Percentiles rank a stretch among this genome's conserved stretches.
Conservation (phyloP, 1,284 basidiomycete species). For the Apiotrichum gamsii region DNA sequence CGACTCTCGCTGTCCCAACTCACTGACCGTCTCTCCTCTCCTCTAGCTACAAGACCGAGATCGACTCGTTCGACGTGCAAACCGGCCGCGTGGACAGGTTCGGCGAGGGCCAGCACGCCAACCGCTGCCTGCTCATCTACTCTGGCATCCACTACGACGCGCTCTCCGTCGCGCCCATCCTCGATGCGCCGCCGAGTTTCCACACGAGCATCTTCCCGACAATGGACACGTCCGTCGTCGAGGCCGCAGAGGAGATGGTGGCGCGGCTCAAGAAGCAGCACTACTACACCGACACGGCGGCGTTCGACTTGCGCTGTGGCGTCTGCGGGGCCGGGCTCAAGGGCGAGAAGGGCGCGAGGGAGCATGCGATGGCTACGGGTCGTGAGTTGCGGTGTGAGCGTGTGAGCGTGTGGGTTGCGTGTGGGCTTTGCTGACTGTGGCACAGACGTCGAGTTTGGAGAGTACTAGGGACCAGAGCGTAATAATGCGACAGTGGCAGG, state of each 20-base stretch:
- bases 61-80: constrained; percentile 82
- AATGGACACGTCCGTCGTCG: constrained; percentile 55
- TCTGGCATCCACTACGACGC: constrained; percentile 94
- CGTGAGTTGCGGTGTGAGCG: constrained; percentile 52
- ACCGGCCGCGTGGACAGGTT: constrained; percentile 84
- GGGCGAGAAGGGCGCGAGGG: constrained; percentile 84
- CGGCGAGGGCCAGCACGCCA: constrained; percentile 53
- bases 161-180: constrained; percentile 68
- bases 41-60: constrained; percentile 72
- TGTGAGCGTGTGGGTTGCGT: not conserved
- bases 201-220: constrained; percentile 78
- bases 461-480: constrained; percentile 56
- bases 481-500: too few species aligned
- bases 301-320: constrained; percentile 67
- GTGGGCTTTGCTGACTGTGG: constrained; percentile 1
- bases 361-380: constrained; percentile 77
- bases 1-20: not conserved
- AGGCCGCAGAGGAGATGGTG: constrained; percentile 66
- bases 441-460: constrained; percentile 62
- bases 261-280: constrained; percentile 63
- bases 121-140: constrained; percentile 65
- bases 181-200: constrained; percentile 69
- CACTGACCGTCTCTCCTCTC: too few species aligned
- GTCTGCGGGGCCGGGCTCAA: constrained; percentile 60
- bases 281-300: constrained; percentile 83